phyloP scores from a whole-genome alignment of 331 rosid species.

The Prunus yedoensis region DNA sequence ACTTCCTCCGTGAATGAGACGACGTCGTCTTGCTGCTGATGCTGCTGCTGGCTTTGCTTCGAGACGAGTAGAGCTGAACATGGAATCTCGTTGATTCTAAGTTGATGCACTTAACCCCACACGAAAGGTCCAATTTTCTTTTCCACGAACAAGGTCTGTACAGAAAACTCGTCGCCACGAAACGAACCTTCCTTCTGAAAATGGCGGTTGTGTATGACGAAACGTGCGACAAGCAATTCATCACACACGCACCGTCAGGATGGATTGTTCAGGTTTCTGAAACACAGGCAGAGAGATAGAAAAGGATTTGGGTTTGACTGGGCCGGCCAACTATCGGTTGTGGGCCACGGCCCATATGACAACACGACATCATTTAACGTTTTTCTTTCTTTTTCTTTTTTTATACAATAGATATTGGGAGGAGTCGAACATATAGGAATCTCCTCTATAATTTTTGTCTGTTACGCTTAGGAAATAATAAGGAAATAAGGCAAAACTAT shows the following conservation, averaged over 20 bases:
- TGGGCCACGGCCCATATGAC: neutral
- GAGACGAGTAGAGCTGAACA: conserved; percentile 53
- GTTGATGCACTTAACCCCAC: conserved; percentile 22
- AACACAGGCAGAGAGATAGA: neutral
- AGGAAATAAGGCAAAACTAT: too few species aligned
- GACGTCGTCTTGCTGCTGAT: conserved; percentile 33
- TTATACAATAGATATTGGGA: too few species aligned
- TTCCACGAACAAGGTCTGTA: conserved; percentile 23
- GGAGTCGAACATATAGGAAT: too few species aligned
- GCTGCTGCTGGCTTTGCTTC: conserved; percentile 1
- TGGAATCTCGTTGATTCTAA: conserved; percentile 33
- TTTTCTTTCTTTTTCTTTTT: too few species aligned
- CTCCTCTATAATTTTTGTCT: too few species aligned
- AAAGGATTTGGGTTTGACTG: neutral
- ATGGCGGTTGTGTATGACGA: conserved; percentile 52
- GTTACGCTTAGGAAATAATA: too few species aligned
- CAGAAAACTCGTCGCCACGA: conserved; percentile 9
- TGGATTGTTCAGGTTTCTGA: neutral
- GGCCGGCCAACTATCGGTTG: neutral
- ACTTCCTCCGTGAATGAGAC: conserved; percentile 32
- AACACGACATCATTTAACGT: too few species aligned
- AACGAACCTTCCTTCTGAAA: conserved; percentile 9
- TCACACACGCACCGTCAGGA: conserved; percentile 22
- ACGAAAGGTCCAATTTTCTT: conserved; percentile 5
- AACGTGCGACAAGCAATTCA: conserved; percentile 62